These are phyloP conservation scores for Salmacisia buchloeana DNA, from an alignment of 1,284 basidiomycete genomes.

Conservation along the genomic window DNA sequence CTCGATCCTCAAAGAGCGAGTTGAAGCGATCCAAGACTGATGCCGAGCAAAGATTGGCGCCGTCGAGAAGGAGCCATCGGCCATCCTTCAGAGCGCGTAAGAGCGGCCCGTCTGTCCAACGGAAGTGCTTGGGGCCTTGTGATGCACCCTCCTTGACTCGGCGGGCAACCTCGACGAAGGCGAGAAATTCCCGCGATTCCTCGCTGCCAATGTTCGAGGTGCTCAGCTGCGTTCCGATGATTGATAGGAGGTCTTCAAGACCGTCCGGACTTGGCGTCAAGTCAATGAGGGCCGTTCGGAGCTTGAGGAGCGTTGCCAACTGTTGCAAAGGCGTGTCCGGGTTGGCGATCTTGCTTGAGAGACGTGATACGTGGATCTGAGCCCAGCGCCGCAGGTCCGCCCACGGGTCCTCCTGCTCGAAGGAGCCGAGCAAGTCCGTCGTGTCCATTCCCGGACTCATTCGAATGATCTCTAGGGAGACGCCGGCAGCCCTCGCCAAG, in stretches of 20 bases:
- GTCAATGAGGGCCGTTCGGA: neutral
- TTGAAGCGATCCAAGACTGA: conserved; percentile 96
- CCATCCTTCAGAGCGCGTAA: conserved; percentile 79
- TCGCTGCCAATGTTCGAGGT: no score
- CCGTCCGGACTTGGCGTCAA: no score
- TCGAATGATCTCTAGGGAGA: conserved; percentile 66
- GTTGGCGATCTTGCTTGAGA: no score
- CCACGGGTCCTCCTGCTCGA: conserved; percentile 67
- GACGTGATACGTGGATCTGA: neutral
- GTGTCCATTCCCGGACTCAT: conserved; percentile 87
- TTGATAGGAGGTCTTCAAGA: no score
- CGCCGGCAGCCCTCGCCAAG: conserved; percentile 69
- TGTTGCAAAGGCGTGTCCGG: no score
- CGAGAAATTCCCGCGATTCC: no score
- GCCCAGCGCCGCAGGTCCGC: neutral
- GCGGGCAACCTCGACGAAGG: no score
- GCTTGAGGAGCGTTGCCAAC: no score
- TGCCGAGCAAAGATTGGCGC: conserved; percentile 88
- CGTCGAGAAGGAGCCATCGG: conserved; percentile 84
- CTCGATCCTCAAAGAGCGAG: conserved; percentile 84
- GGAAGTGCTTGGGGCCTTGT: conserved; percentile 57
- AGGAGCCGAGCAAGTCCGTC: conserved; percentile 87
- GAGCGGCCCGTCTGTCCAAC: conserved; percentile 95
- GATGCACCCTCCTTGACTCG: neutral
- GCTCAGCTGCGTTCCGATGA: no score